Conservation (phyloP, 1,284 basidiomycete genomes). For the Boletus albobrunnescens region DNA sequence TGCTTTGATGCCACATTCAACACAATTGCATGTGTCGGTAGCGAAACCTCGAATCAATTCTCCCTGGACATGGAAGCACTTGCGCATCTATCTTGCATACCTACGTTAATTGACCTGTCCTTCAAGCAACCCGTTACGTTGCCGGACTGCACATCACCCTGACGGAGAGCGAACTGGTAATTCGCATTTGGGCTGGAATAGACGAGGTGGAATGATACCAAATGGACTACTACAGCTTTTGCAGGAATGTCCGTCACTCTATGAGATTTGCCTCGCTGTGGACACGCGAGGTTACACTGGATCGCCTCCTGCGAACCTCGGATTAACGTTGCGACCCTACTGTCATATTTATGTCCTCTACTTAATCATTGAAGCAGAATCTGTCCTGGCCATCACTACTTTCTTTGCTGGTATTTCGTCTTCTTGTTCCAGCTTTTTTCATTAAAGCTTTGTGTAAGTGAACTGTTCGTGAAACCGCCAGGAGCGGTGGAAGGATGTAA, state of each 20-base stretch:
- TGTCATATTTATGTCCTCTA: neutral
- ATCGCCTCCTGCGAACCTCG: neutral
- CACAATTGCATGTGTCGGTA: neutral
- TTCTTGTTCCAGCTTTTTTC: no score
- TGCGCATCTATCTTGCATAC: neutral
- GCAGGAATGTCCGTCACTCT: neutral
- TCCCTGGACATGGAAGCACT: neutral
- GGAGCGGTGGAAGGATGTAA: no score
- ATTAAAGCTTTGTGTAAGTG: no score
- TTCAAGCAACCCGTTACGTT: neutral
- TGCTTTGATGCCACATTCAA: neutral
- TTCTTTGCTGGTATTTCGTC: neutral
- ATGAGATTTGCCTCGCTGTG: neutral
- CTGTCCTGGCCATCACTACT: neutral
- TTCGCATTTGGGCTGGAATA: neutral
- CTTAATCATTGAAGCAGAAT: neutral
- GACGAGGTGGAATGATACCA: neutral
- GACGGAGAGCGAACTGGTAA: neutral
- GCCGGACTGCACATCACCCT: neutral
- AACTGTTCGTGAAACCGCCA: no score
- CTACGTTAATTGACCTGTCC: neutral
- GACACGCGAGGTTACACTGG: neutral
- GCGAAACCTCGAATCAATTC: neutral
- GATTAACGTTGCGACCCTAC: neutral
- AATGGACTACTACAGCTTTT: neutral